phyloP scores from a whole-genome alignment of 2,329 filamentous ascomycete genomes.

The Ascochyta pisi region DNA sequence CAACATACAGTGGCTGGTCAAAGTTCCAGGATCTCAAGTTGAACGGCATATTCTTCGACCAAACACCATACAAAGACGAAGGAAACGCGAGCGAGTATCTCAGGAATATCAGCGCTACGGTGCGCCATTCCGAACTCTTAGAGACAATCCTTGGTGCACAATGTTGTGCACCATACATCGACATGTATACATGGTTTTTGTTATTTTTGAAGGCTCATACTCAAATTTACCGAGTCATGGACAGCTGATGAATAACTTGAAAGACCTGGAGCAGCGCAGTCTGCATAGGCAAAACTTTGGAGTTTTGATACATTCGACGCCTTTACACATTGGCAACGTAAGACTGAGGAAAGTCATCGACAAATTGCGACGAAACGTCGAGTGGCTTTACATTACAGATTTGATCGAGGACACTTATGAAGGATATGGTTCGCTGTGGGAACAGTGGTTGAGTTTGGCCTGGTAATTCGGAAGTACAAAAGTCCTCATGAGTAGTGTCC shows the following conservation, averaged over 20 bases:
- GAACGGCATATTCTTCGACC: constrained; percentile 60
- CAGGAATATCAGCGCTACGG: constrained; percentile 29
- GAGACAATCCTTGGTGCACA: too few species aligned
- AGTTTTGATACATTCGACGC: constrained; percentile 28
- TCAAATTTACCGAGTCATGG: constrained; percentile 17
- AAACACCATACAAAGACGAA: constrained; percentile 47
- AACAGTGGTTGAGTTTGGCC: constrained; percentile 30
- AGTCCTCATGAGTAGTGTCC: constrained; percentile 6
- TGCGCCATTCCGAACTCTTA: constrained; percentile 22
- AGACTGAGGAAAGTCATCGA: constrained; percentile 33
- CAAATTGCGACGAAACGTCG: constrained; percentile 23
- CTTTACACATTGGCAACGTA: constrained; percentile 16
- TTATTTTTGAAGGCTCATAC: constrained; percentile 33
- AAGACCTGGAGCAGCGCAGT: constrained; percentile 5
- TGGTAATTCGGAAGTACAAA: background rate
- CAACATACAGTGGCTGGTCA: constrained; percentile 56
- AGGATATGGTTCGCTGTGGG: constrained; percentile 26
- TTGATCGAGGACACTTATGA: constrained; percentile 25
- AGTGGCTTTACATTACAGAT: constrained; percentile 35
- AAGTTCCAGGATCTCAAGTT: constrained; percentile 43
- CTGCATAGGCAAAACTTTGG: constrained; percentile 27
- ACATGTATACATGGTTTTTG: too few species aligned
- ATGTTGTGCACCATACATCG: too few species aligned
- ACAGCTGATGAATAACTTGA: constrained; percentile 16
- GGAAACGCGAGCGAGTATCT: constrained; percentile 24